Conservation (phyloP, 73 alveolate species). For the Paramecium pentaurelia region DNA sequence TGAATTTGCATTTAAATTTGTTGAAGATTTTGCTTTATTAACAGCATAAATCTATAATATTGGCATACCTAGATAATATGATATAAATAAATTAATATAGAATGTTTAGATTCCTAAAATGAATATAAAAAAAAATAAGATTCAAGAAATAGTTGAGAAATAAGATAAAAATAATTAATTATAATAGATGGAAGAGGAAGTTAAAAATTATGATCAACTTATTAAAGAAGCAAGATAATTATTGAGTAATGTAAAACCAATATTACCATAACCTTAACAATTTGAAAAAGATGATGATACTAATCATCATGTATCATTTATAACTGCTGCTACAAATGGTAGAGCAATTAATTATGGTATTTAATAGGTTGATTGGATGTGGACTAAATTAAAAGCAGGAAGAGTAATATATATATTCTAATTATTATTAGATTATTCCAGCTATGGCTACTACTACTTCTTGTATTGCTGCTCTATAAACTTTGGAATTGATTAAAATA, state of each 20-base stretch:
- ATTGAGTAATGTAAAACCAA: slow-evolving; percentile 32
- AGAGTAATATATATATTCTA: slow-evolving; percentile 38
- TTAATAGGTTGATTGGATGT: slow-evolving; percentile 89
- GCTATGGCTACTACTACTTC: slow-evolving; percentile 91
- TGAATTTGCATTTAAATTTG: slow-evolving; percentile 69
- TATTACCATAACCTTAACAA: slow-evolving; percentile 61
- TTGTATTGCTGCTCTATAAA: neutral
- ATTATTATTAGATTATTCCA: slow-evolving; percentile 73
- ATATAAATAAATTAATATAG: neutral
- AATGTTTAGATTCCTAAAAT: slow-evolving; percentile 60
- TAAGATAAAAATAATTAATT: slow-evolving; percentile 66
- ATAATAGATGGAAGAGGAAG: slow-evolving; percentile 63
- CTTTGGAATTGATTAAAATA: neutral
- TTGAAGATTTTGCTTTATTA: slow-evolving; percentile 76
- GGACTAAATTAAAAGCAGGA: slow-evolving; percentile 94
- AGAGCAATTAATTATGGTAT: slow-evolving; percentile 83
- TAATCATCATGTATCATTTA: slow-evolving; percentile 89
- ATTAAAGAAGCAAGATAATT: slow-evolving; percentile 44
- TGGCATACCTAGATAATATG: slow-evolving; percentile 61
- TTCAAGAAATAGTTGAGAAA: slow-evolving; percentile 65
- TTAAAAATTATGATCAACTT: slow-evolving; percentile 54
- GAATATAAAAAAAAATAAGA: slow-evolving; percentile 65
- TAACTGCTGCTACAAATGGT: slow-evolving; percentile 85
- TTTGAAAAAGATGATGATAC: slow-evolving; percentile 94
- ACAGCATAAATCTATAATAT: slow-evolving; percentile 79